Base-by-base conservation (phyloP, 768 basidiomycete species). In the Lentinula edodes region DNA sequence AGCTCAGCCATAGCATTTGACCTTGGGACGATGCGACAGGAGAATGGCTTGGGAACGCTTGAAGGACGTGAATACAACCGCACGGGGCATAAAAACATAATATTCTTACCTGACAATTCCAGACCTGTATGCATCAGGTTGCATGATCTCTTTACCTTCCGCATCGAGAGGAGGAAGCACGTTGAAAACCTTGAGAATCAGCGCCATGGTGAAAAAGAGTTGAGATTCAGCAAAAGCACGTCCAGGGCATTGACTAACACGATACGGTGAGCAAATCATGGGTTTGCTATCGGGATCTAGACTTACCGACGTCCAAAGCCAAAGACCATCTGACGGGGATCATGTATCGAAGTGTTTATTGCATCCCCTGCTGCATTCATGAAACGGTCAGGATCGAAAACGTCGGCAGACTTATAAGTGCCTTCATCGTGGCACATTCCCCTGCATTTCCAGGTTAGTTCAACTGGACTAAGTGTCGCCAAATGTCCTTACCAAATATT, bases 351-450 rank as follows among this genome's bases (percentile, higher is more conserved):
- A 28, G 18, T 28, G 9, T 38, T 15, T 34, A 52, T 52, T 16
- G 8, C 52, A 34, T 52, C 32, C 13, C 52, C 52, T 16, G 52
- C 36, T 34, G 32, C 34, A 12, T 16, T 38, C 52, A 52, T 52
- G 36, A 52, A 52, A 52, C 52, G 52, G n/a, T 52, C 52, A 7
- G 52, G 52, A 38, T 52, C n/a, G 32, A 52, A 52, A 1, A 52
- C 52, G 35, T 52, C 12, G 34, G 52, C 34, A 52, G 20, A 6
- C 52, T 52, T n/a, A 35, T 52, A 52, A 34, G 52, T 52, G 16
- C 10, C 52, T 52, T 52, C 52, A 35, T 52, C 52, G n/a, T 52
- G 52, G 34, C 52, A 52, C 52, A 52, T 52, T 52, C 52, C 52
- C 52, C 52, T 52, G 15, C 6, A 34, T 35, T 18, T 16, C 16